phyloP scores from a whole-genome alignment of 768 basidiomycete species.

The Boletus sp. region DNA sequence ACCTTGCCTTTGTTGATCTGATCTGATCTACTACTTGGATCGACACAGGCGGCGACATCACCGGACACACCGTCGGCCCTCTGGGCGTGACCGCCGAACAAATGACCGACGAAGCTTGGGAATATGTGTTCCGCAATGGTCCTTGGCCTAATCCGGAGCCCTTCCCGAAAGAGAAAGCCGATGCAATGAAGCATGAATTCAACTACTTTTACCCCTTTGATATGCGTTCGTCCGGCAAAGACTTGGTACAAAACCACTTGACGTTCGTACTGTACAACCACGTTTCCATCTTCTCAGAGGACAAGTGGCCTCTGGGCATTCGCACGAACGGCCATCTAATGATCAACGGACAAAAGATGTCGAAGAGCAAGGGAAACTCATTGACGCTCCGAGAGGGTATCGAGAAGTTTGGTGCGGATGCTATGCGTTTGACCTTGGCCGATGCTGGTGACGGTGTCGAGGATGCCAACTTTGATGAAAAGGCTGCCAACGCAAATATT shows the following conservation, averaged over 20 bases:
- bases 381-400: constrained; percentile 86
- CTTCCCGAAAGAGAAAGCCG: constrained; percentile 71
- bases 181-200: constrained; percentile 85
- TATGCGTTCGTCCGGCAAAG: constrained; percentile 96
- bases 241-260: constrained; percentile 92
- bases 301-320: constrained; percentile 89
- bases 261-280: constrained; percentile 95
- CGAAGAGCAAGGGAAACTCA: constrained; percentile 94
- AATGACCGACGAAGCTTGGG: constrained; percentile 98
- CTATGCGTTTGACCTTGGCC: constrained; percentile 85
- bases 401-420: constrained; percentile 95
- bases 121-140: constrained; percentile 81
- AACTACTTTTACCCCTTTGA: constrained; percentile 98
- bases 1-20: background rate
- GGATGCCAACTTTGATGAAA: constrained; percentile 99
- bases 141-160: constrained; percentile 68
- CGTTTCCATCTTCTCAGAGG: constrained; percentile 83
- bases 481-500: constrained; percentile 96
- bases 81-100: constrained; percentile 85
- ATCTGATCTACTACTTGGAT: constrained; percentile 3
- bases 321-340: constrained; percentile 95
- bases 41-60: constrained; percentile 58
- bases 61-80: constrained; percentile 76
- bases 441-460: constrained; percentile 97
- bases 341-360: constrained; percentile 99